A percentile compares a stretch with the other conserved stretches of the same genome.
These are phyloP conservation scores for Phytophthora ramorum DNA, from an alignment of 352 stramenopile genomes.

Conservation along the genomic window DNA sequence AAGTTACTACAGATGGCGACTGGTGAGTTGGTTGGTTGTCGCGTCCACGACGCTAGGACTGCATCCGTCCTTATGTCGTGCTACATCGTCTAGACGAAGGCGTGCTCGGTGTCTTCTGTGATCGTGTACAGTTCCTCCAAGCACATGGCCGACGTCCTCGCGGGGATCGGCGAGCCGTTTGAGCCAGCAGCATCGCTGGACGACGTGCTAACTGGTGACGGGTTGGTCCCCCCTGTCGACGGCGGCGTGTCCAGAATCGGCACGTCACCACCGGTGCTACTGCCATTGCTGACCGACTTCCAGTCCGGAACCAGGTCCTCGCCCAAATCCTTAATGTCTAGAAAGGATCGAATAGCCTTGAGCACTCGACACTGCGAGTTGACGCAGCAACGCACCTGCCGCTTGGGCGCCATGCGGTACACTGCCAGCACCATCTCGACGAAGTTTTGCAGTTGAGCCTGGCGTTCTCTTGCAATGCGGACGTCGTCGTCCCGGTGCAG, in stretches of 20 bases:
- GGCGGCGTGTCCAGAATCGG: slow-evolving; percentile 32
- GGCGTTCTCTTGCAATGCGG: slow-evolving; percentile 45
- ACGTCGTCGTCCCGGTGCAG: slow-evolving; percentile 36
- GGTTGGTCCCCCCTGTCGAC: slow-evolving; percentile 6
- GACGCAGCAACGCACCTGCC: slow-evolving; percentile 66
- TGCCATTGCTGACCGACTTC: slow-evolving; percentile 29
- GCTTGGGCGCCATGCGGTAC: slow-evolving; percentile 53
- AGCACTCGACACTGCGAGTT: slow-evolving; percentile 59
- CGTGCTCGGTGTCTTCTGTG: slow-evolving; percentile 52
- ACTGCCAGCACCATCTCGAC: slow-evolving; percentile 56
- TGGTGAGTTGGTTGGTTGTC: neutral
- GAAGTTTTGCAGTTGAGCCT: slow-evolving; percentile 56
- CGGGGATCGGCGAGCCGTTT: slow-evolving; percentile 30
- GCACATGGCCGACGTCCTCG: slow-evolving; percentile 32
- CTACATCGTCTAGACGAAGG: slow-evolving; percentile 24
- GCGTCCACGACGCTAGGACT: slow-evolving; percentile 9
- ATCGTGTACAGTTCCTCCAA: slow-evolving; percentile 69
- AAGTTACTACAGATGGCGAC: slow-evolving; percentile 15
- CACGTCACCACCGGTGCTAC: slow-evolving; percentile 21
- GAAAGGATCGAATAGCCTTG: slow-evolving; percentile 52
- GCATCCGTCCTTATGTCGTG: slow-evolving; percentile 9
- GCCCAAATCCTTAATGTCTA: slow-evolving; percentile 44
- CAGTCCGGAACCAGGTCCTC: slow-evolving; percentile 31
- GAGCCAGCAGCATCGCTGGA: slow-evolving; percentile 5
- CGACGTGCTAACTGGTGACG: slow-evolving; percentile 9